Base-by-base conservation (phyloP, 148 eudicot genomes). In the Talinum fruticosum region DNA sequence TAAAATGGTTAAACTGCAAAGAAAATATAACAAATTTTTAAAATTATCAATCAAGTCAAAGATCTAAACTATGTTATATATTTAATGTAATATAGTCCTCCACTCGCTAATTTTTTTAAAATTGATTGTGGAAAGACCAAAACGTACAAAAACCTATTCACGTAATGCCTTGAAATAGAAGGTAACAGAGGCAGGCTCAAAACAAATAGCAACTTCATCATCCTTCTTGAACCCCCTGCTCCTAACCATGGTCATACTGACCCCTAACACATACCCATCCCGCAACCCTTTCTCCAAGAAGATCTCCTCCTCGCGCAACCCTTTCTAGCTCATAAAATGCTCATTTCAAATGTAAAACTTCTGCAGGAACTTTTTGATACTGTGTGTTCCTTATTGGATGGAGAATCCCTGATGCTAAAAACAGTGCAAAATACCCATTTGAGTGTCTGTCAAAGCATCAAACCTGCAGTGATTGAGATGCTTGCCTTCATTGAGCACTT, bases 361-460 rank as follows among this genome's bases (percentile, higher is more conserved):
- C 78, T 88, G 85, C 92, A 96, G 99, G 98, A 88, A 90, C 83
- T 93, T 66, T 77, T 93, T 83, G 99, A 92, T 87, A 77, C 82
- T 69, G 81, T 93, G 76, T 86, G 87, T 78, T 79, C 86, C 38
- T 66, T 89, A 83, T 80, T 88, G 76, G 80, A 83, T 73, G 98
- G 90, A 61, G 96, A 87, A 82, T 71, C 78, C 57, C 81, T 96
- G 89, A 83, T 96, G 84, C 86, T 96, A 21, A 83, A 82, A 80
- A 86, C 86, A 45, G 84, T 91, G 74, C 82, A 82, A 86, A 79
- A 72, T 54, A 72, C 82, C 76, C 99, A 96, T 85, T 74, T 88
- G 78, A 62, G 70, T 74, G 66, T 78, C 81, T 96, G 99, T 83
- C 81, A 79, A 74, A 83, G 75, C 83, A 87, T 89, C 23, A 86